phyloP scores from a whole-genome alignment of 108 stramenopile genomes.

The Mediolabrus comicus region DNA sequence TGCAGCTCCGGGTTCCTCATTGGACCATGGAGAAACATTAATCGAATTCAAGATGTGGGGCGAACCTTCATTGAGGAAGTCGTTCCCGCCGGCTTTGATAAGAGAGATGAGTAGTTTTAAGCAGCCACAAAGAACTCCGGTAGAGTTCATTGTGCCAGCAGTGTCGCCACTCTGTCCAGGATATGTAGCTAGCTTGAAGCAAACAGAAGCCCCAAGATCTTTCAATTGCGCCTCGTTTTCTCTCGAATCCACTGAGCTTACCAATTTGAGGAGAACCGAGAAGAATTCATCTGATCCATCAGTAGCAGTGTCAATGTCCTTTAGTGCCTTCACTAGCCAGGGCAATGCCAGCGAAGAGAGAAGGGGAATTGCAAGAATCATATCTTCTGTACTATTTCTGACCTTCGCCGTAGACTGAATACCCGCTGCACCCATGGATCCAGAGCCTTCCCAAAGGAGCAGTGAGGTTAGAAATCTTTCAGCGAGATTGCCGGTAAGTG shows the following conservation, averaged over 20 bases:
- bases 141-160: conserved; percentile 55
- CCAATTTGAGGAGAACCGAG: conserved; percentile 69
- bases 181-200: conserved; percentile 76
- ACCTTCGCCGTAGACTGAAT: conserved; percentile 58
- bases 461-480: conserved; percentile 76
- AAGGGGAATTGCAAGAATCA: conserved; percentile 66
- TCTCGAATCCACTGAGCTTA: conserved; percentile 27
- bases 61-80: conserved; percentile 53
- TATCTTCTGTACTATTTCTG: conserved; percentile 64
- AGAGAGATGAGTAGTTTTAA: conserved; percentile 71
- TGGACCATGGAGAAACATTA: conserved; percentile 58
- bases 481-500: conserved; percentile 61
- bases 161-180: conserved; percentile 58
- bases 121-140: conserved; percentile 85
- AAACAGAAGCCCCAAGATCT: conserved; percentile 71
- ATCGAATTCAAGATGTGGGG: conserved; percentile 49
- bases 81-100: conserved; percentile 58
- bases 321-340: conserved; percentile 76
- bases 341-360: conserved; percentile 68
- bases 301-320: conserved; percentile 55
- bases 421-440: conserved; percentile 30
- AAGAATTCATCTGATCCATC: conserved; percentile 81
- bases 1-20: neutral
- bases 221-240: conserved; percentile 40
- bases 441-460: conserved; percentile 70